phyloP scores from a whole-genome alignment of 441 rosid genomes.

The Capsella rubella region DNA sequence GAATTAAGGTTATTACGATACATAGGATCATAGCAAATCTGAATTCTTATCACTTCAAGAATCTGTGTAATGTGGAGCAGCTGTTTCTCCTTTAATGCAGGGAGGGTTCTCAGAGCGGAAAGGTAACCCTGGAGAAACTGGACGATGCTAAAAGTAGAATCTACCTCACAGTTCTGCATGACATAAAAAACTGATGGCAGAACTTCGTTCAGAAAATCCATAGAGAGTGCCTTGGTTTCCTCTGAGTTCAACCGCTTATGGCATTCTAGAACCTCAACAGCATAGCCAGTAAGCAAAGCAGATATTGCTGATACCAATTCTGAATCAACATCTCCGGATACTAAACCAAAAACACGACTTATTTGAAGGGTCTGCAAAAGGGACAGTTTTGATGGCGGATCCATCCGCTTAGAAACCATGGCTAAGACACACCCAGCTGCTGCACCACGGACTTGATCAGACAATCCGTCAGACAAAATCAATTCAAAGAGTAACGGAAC shows the following conservation, averaged over 20 bases:
- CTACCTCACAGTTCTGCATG: conserved; percentile 80
- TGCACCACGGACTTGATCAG: conserved; percentile 78
- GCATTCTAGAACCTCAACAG: conserved; percentile 88
- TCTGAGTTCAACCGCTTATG: conserved; percentile 66
- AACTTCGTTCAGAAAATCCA: conserved; percentile 83
- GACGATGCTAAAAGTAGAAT: conserved; percentile 64
- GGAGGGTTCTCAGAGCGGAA: conserved; percentile 75
- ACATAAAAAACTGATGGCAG: conserved; percentile 80
- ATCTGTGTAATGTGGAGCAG: conserved; percentile 70
- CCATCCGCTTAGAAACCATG: conserved; percentile 90
- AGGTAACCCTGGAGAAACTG: conserved; percentile 88
- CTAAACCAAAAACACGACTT: conserved; percentile 67
- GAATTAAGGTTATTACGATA: conserved; percentile 72
- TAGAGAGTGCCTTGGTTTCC: conserved; percentile 60
- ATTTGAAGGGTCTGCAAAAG: conserved; percentile 77
- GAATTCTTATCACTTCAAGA: conserved; percentile 79
- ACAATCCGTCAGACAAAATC: conserved; percentile 62
- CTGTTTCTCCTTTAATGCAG: conserved; percentile 74
- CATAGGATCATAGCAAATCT: conserved; percentile 75
- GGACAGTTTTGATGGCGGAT: conserved; percentile 65
- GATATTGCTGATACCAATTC: conserved; percentile 69
- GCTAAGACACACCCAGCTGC: conserved; percentile 87
- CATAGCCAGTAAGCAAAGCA: conserved; percentile 81
- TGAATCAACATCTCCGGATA: conserved; percentile 65
- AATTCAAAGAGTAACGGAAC: conserved; percentile 79